phyloP scores from a whole-genome alignment of 2,329 filamentous ascomycete species.

The Teratosphaeria destructans region DNA sequence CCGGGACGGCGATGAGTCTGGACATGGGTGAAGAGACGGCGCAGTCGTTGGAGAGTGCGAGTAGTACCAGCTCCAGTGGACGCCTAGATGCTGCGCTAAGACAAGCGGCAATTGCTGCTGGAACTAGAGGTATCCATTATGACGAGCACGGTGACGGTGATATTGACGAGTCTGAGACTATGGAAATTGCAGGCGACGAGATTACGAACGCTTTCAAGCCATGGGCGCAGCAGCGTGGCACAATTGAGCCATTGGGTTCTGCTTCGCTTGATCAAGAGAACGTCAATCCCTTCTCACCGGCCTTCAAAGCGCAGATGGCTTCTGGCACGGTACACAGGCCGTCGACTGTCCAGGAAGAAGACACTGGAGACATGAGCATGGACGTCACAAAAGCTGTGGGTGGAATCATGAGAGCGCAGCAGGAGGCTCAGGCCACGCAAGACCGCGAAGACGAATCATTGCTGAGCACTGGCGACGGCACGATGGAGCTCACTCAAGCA shows the following conservation, averaged over 20 bases:
- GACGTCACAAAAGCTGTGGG: slow-evolving; percentile 80
- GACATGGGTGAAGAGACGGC: slow-evolving; percentile 47
- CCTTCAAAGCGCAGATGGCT: slow-evolving; percentile 26
- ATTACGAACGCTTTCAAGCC: slow-evolving; percentile 64
- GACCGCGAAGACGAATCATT: slow-evolving; percentile 20
- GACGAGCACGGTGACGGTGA: slow-evolving; percentile 39
- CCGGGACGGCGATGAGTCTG: slow-evolving; percentile 72
- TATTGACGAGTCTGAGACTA: slow-evolving; percentile 30
- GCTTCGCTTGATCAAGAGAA: slow-evolving; percentile 38
- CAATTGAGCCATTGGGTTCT: slow-evolving; percentile 7
- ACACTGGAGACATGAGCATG: slow-evolving; percentile 71
- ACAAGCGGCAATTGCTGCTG: slow-evolving; percentile 64
- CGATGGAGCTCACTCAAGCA: slow-evolving; percentile 47
- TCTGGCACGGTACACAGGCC: slow-evolving; percentile 10
- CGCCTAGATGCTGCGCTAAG: slow-evolving; percentile 68
- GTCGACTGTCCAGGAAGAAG: slow-evolving; percentile 24
- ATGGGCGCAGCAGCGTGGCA: slow-evolving; percentile 45
- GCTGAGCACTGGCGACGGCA: slow-evolving; percentile 30
- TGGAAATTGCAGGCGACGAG: slow-evolving; percentile 51
- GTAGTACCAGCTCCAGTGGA: slow-evolving; percentile 56
- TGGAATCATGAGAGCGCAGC: slow-evolving; percentile 52
- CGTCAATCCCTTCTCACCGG: slow-evolving; percentile 38
- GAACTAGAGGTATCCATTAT: slow-evolving; percentile 55
- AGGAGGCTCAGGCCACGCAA: neutral
- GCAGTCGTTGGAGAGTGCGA: slow-evolving; percentile 25